Conservation (phyloP, 2,329 filamentous ascomycete species). For the Furcasterigmium sp. region DNA sequence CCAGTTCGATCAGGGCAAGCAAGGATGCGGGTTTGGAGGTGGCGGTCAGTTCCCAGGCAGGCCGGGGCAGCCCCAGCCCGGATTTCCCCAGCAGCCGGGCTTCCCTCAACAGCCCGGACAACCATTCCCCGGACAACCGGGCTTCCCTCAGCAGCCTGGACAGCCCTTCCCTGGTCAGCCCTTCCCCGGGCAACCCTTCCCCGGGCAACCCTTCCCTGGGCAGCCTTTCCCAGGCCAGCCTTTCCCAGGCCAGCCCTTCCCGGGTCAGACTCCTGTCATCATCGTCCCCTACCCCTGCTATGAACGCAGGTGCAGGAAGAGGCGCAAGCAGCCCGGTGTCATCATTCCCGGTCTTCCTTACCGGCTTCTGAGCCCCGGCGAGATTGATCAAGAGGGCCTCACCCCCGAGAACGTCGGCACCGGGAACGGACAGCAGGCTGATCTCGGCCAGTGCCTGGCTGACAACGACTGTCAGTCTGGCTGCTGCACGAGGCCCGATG, state of each 20-base stretch:
- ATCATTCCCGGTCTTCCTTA: background rate
- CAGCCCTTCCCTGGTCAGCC: background rate
- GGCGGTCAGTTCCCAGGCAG: conserved; percentile 1
- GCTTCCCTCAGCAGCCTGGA: background rate
- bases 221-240: background rate
- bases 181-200: too few species aligned
- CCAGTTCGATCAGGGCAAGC: conserved; percentile 20
- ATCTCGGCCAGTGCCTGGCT: conserved; percentile 24
- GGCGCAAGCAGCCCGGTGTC: background rate
- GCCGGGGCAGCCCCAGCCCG: conserved; percentile 1
- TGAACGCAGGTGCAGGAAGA: background rate
- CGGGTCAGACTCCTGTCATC: background rate
- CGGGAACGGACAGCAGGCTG: conserved; percentile 23
- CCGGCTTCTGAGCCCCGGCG: background rate
- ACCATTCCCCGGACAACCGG: background rate
- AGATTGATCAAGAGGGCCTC: background rate
- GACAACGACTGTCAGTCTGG: conserved; percentile 24
- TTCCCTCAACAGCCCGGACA: background rate
- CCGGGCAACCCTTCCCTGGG: background rate
- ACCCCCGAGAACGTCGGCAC: conserved; percentile 22
- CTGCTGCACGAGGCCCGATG: conserved; percentile 25
- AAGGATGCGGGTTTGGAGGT: conserved; percentile 18
- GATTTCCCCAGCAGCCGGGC: conserved; percentile 2
- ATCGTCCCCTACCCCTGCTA: background rate
- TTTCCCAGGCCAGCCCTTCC: background rate